phyloP scores from a whole-genome alignment of 257 asterid species.

The Parsonsia alboflavescens region DNA sequence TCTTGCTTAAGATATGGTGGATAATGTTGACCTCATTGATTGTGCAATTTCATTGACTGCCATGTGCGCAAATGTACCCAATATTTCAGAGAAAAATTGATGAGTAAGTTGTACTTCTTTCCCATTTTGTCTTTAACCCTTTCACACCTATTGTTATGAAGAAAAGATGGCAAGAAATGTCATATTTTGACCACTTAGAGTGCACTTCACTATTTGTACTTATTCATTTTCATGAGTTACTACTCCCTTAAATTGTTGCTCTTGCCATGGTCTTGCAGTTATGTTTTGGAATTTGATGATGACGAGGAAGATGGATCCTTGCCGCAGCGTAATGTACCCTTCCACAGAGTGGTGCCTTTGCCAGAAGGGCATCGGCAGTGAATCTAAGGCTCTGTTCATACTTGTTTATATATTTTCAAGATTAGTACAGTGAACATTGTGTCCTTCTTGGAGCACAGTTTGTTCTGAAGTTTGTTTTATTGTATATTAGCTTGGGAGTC shows the following conservation, averaged over 20 bases:
- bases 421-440: neutral
- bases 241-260: neutral
- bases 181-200: neutral
- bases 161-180: neutral
- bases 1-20: neutral
- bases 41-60: constrained; percentile 20
- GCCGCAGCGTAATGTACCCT: constrained; percentile 78
- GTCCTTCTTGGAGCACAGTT: neutral
- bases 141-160: constrained; percentile 4
- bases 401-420: constrained; percentile 6
- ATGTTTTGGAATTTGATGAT: constrained; percentile 80
- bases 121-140: neutral
- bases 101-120: constrained; percentile 55
- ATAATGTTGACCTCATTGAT: constrained; percentile 28
- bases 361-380: constrained; percentile 79
- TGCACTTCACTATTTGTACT: neutral
- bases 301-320: constrained; percentile 93
- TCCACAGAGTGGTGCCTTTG: constrained; percentile 83
- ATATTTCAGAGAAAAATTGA: constrained; percentile 71
- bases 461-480: neutral
- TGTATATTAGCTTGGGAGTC: neutral
- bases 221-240: neutral
- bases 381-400: constrained; percentile 17
- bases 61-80: constrained; percentile 23
- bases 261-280: constrained; percentile 43